Base-by-base conservation (phyloP, 257 asterid species). In the Salvia miltiorrhiza region DNA sequence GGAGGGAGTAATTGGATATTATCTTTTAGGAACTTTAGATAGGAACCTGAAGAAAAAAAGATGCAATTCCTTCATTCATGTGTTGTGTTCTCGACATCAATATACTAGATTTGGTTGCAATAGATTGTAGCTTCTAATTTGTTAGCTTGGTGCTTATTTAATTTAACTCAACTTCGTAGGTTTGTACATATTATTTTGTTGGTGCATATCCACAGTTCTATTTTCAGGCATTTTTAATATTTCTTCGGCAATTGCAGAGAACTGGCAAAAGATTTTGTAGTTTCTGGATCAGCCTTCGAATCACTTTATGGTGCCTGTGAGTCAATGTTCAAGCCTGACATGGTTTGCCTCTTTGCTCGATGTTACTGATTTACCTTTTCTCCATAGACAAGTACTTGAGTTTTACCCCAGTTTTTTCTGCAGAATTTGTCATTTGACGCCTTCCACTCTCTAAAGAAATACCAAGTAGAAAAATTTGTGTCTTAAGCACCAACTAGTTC, bases 231-330 rank as follows among this genome's bases (percentile, higher is more conserved):
- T 47, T 5, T 26, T 47, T 47, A n/a, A 10, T 47, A 7, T 47
- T n/a, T n/a, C 76, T 8, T 44, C 13, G 19, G 5, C 50, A 68
- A 47, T 16, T 82, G 80, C 85, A 93, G 97, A 80, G 97, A 93
- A 82, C 96, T 93, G 63, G 98, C 98, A 43, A 90, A 93, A 81
- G 98, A 93, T 74, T 93, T 93, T 76, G 98, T 93, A 60, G 96
- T 93, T 73, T 84, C 95, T 74, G 97, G 96, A 19, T 87, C 96
- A 63, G 94, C 97, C 71, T 90, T 94, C 21, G 98, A 93, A 78
- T 93, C 98, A 20, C 92, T 93, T 24, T 90, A 93, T 32, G 99
- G 99, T 82, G 99, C 99, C 72, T 90, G 96, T 62, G 97, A 93
- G 82, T 88, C 99, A 13, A 93, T 93, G 99, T 93, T 79, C 86